Evolutionary conservation across 345 rosid species (phyloP).

Genomic region (Viola odorata): DNA sequence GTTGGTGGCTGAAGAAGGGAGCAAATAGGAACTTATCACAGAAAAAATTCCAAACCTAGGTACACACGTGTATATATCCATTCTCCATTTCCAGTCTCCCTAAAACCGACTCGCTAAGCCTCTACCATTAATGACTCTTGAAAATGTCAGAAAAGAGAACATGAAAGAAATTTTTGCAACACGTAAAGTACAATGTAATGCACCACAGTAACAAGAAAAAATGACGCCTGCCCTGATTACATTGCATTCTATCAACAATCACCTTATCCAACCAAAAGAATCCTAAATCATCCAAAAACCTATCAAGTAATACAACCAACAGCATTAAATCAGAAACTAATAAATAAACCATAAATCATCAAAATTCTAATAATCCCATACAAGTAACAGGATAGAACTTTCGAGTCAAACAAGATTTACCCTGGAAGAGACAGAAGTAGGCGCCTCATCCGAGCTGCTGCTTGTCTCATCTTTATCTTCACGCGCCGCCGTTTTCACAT

Average conservation of each 20-base stretch:
- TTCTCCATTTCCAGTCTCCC: not conserved
- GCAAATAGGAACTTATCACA: conserved; percentile 4
- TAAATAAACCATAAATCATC: not conserved
- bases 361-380: not conserved
- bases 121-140: not conserved
- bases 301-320: not conserved
- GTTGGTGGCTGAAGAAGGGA: conserved; percentile 52
- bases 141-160: not conserved
- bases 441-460: conserved; percentile 34
- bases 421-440: conserved; percentile 47
- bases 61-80: not conserved
- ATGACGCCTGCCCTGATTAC: too few species aligned
- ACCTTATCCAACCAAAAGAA: not conserved
- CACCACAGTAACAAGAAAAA: too few species aligned
- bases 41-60: not conserved
- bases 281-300: not conserved
- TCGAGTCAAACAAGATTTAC: conserved; percentile 20
- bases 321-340: not conserved
- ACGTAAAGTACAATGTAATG: too few species aligned
- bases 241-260: too few species aligned
- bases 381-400: not conserved
- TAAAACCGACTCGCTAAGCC: not conserved
- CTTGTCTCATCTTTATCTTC: conserved; percentile 38
- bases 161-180: too few species aligned
- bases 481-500: conserved; percentile 30